Conservation (phyloP, 495 filamentous ascomycete genomes). For the Talaromyces proteolyticus region DNA sequence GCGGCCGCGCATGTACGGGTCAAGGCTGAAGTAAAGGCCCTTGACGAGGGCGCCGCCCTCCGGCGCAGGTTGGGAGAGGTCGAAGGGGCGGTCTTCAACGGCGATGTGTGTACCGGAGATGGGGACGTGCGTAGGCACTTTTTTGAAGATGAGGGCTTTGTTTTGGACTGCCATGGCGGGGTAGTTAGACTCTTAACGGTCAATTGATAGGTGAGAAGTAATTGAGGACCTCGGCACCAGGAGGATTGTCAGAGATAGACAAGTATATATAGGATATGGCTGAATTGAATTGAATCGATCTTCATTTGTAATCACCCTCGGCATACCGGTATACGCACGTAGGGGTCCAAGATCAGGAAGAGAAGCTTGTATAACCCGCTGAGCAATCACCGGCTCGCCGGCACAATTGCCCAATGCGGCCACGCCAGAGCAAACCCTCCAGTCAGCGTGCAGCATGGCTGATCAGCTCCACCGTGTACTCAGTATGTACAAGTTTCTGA, state of each 20-base stretch:
- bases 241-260: background rate
- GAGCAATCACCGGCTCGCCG: too few species aligned
- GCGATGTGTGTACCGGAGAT: constrained; percentile 66
- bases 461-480: too few species aligned
- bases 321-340: background rate
- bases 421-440: too few species aligned
- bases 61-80: constrained; percentile 53
- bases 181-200: too few species aligned
- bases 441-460: too few species aligned
- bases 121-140: constrained; percentile 63
- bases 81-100: constrained; percentile 62
- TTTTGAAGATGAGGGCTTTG: constrained; percentile 78
- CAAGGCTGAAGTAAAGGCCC: constrained; percentile 74
- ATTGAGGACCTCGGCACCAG: too few species aligned
- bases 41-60: constrained; percentile 63
- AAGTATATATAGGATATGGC: background rate
- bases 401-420: too few species aligned
- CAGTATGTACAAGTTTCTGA: too few species aligned
- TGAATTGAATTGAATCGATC: background rate
- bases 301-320: background rate
- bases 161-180: constrained; percentile 38
- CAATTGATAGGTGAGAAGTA: too few species aligned
- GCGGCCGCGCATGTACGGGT: constrained; percentile 82
- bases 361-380: background rate
- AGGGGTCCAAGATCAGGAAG: background rate